Percentiles rank a stretch among this genome's conserved stretches.
phyloP scores from a whole-genome alignment of 2,329 filamentous ascomycete genomes.

The Calycina marina region DNA sequence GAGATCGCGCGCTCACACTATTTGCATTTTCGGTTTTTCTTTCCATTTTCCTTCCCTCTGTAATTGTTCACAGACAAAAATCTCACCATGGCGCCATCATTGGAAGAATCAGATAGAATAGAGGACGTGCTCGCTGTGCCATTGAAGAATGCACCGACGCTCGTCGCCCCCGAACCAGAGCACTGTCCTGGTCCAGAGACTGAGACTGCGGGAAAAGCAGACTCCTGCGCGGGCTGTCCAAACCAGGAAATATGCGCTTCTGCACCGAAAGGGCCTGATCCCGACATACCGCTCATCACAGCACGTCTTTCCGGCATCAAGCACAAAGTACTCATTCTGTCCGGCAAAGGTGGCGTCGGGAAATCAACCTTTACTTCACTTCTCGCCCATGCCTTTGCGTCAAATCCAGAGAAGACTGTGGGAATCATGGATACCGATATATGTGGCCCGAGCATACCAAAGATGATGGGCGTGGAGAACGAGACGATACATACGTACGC shows the following conservation, averaged over 20 bases:
- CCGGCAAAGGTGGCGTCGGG: constrained; percentile 90
- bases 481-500: constrained; percentile 88
- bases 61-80: too few relatives aligned
- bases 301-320: constrained; percentile 65
- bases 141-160: constrained; percentile 62
- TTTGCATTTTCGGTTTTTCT: too few relatives aligned
- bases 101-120: constrained; percentile 54
- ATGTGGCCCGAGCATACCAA: constrained; percentile 88
- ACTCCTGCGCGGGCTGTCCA: constrained; percentile 87
- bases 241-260: constrained; percentile 94
- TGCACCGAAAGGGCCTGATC: constrained; percentile 87
- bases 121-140: constrained; percentile 62
- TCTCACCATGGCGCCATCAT: constrained; percentile 57
- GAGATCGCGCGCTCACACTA: too few relatives aligned
- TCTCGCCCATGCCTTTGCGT: constrained; percentile 75
- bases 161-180: constrained; percentile 91
- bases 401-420: constrained; percentile 60
- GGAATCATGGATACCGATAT: constrained; percentile 98
- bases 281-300: constrained; percentile 80
- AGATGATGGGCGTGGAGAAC: constrained; percentile 94
- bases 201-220: constrained; percentile 50
- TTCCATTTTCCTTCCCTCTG: too few relatives aligned
- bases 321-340: constrained; percentile 84
- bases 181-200: constrained; percentile 90
- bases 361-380: constrained; percentile 90